These are phyloP conservation scores for Moniliella sp. DNA, from an alignment of 1,284 basidiomycete species.

Conservation along the genomic window DNA sequence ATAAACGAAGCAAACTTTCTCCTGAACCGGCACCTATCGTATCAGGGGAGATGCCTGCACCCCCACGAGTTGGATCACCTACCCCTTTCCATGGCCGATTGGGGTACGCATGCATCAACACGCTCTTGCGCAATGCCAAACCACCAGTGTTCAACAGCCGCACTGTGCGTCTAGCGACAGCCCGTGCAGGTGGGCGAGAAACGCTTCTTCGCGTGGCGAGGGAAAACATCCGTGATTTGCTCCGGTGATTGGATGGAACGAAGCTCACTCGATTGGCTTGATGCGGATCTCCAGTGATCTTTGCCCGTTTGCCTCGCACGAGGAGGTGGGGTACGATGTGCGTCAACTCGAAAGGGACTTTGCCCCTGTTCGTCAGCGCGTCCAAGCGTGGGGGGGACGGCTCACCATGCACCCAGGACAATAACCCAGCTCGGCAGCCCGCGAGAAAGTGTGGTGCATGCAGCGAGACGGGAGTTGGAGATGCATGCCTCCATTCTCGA, in stretches of 20 bases:
- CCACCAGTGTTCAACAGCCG: slow-evolving; percentile 52
- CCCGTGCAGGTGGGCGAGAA: slow-evolving; percentile 57
- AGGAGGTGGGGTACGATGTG: slow-evolving; percentile 50
- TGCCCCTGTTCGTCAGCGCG: too few relatives aligned
- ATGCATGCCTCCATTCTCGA: slow-evolving; percentile 73
- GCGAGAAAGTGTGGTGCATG: slow-evolving; percentile 48
- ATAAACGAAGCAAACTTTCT: too few relatives aligned
- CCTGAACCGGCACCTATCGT: too few relatives aligned
- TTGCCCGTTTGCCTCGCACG: slow-evolving; percentile 72
- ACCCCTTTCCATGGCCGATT: slow-evolving; percentile 8
- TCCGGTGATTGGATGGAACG: slow-evolving; percentile 44
- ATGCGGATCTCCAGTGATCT: slow-evolving; percentile 42
- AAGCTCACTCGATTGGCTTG: slow-evolving; percentile 20
- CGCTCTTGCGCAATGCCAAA: slow-evolving; percentile 51
- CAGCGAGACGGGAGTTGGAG: slow-evolving; percentile 53
- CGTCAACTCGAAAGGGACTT: slow-evolving; percentile 51
- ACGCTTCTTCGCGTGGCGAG: too few relatives aligned
- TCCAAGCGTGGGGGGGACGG: slow-evolving; percentile 59
- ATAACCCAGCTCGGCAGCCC: slow-evolving; percentile 63
- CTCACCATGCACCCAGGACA: slow-evolving; percentile 64
- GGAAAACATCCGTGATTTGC: slow-evolving; percentile 41
- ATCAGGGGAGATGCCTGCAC: too few relatives aligned
- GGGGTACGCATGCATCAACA: slow-evolving; percentile 64
- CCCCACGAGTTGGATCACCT: too few relatives aligned
- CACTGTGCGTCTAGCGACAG: slow-evolving; percentile 54